Evolutionary conservation across 106 monocot genomes (phyloP), one percentile per base, ranked within the genome.

Genomic region (Dendrobium catenatum): DNA sequence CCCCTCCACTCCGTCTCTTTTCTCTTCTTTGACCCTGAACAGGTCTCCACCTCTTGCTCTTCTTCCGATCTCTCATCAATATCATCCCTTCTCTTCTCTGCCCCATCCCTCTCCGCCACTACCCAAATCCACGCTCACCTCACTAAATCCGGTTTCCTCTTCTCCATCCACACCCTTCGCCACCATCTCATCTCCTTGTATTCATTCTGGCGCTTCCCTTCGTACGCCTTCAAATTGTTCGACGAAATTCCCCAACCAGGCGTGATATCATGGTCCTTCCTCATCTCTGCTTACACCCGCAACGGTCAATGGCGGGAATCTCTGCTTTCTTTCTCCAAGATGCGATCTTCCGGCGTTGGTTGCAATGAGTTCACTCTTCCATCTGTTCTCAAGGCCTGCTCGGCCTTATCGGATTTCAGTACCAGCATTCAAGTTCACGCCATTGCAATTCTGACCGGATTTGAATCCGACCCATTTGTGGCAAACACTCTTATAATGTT

Each of bases 311-410:
- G 61, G 77, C 58, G 29, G 5, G 82, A 91, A 4, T 89, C 97
- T 5, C 73, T 95, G 27, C 2, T 16, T 0, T 64, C 86, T 20
- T 98, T 98, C 83, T 27, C 16, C 31, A 46, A 19, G 26, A 91
- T 95, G 92, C 82, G 90, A 0, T 82, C 85, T 56, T 54, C 42
- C 10, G 86, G 84, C 19, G 22, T 89, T 27, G 67, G 48, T 2
- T 81, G 80, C 85, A 93, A 94, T 37, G 90, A 92, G 77, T 98
- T 93, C 87, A 86, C 94, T 6, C 85, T 98, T 80, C 94, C 94
- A 0, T 88, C 88, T 64, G 72, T 98, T 70, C 79, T 98, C 83
- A 94, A 98, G 81, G 85, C 94, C 41, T 93, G 90, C 82, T 86
- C 96, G 0, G n/a, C 26, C 20, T 40, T 77, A 11, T 29, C 64